Percentiles rank a stretch among this genome's conserved stretches.
Evolutionary conservation across 73 alveolate genomes (phyloP).

Genomic region (Tetrahymena thermophila): DNA sequence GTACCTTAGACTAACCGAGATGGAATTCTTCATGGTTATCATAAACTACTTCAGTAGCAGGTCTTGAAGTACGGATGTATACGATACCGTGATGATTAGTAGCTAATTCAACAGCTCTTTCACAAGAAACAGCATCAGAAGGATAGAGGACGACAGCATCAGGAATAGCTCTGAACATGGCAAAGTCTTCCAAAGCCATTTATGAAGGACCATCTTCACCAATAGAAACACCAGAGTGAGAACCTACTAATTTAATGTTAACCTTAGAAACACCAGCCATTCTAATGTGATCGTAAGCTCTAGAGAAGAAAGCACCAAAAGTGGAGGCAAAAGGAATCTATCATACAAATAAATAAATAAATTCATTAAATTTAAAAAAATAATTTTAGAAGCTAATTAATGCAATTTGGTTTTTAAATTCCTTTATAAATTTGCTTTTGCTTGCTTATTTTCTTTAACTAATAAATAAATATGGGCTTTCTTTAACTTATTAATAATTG

Average conservation of each 20-base stretch:
- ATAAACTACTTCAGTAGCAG: conserved; percentile 54
- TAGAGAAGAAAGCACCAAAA: conserved; percentile 68
- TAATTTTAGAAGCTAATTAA: not conserved
- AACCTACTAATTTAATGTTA: conserved; percentile 62
- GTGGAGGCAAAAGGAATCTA: conserved; percentile 66
- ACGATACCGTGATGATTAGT: conserved; percentile 60
- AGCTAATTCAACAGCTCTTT: conserved; percentile 60
- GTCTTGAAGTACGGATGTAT: conserved; percentile 61
- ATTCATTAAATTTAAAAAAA: not conserved
- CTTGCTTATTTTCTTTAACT: no score
- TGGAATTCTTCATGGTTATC: conserved; percentile 46
- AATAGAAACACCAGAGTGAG: conserved; percentile 74
- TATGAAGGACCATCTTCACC: conserved; percentile 78
- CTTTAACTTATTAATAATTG: no score
- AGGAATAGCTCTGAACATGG: conserved; percentile 67
- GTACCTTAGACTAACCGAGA: conserved; percentile 50
- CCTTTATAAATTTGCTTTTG: not conserved
- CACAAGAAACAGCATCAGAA: conserved; percentile 64
- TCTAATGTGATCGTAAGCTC: conserved; percentile 72
- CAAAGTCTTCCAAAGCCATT: conserved; percentile 74
- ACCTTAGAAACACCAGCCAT: conserved; percentile 63
- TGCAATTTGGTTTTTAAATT: not conserved
- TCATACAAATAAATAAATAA: not conserved
- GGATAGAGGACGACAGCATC: conserved; percentile 64
- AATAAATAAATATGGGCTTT: no score